Evolutionary conservation across 257 asterid species (phyloP), one percentile per base, ranked within the genome.

Genomic region (Salvia splendens): DNA sequence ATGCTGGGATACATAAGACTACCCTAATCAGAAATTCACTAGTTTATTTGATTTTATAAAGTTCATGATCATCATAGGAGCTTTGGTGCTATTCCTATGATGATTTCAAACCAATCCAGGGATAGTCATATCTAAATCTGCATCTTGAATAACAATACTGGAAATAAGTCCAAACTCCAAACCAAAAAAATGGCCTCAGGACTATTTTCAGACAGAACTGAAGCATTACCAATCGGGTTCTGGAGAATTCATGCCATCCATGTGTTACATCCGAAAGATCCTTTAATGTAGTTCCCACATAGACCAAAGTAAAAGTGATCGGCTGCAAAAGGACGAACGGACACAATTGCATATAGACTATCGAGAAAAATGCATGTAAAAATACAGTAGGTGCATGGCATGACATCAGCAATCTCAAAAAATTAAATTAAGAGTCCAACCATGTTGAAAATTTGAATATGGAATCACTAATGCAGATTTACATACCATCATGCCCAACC

Each of bases 401-500:
- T 24, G 30, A 24, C 30, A 24, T 24, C 30, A 24, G 1, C 30
- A 24, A 24, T 24, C 30, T 24, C 30, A 24, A 24, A 24, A 24
- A 24, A 24, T 24, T 24, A 24, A 1, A 24, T 24, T 24, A 24
- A 24, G 30, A 24, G 30, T 24, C 2, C n/a, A n/a, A n/a, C n/a
- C n/a, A n/a, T n/a, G n/a, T 24, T 24, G 30, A 24, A 24, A 24
- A 24, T 8, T 53, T 59, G 59, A 70, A 42, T 14, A 58, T 16
- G 64, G 43, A 71, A 61, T 49, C 36, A 65, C 24, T 8, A 54
- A 53, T 47, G 48, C 62, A 38, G 41, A 54, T 59, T 16, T 28
- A 67, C 74, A 43, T 82, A 94, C 99, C 98, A 94, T 87, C 99
- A 94, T 94, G 73, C 99, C 99, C 82, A 94, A 76, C 99, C 99